These are phyloP conservation scores for Geotrichum australiense DNA, from an alignment of 1,139 yeast species.

Conservation along the genomic window DNA sequence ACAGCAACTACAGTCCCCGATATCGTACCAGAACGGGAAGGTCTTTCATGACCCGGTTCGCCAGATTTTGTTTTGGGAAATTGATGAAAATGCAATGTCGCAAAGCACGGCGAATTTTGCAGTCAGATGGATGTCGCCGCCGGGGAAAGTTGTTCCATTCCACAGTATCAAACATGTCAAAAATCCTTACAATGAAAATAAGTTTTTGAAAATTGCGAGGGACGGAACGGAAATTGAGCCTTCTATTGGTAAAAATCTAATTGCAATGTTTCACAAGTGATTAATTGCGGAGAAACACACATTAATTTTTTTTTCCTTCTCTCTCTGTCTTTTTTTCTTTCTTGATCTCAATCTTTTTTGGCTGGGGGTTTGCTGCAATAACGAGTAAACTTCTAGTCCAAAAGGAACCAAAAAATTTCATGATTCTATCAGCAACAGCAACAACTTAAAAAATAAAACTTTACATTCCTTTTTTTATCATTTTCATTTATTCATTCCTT, in stretches of 20 bases:
- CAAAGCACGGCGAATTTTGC: slow-evolving; percentile 31
- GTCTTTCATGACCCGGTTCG: slow-evolving; percentile 37
- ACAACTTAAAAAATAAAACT: too few species aligned
- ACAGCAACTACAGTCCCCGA: background rate
- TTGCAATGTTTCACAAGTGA: slow-evolving; percentile 25
- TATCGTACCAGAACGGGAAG: slow-evolving; percentile 32
- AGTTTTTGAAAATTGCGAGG: slow-evolving; percentile 37
- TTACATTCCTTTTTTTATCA: too few species aligned
- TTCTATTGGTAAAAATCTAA: slow-evolving; percentile 29
- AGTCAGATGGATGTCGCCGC: slow-evolving; percentile 33
- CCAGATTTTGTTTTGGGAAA: slow-evolving; percentile 39
- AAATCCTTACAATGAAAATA: slow-evolving; percentile 35
- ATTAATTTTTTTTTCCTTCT: too few species aligned
- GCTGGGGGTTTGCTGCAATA: too few species aligned
- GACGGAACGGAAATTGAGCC: slow-evolving; percentile 40
- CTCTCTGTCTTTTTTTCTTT: too few species aligned
- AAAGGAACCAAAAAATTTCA: too few species aligned
- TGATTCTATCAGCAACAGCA: too few species aligned
- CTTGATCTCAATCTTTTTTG: too few species aligned
- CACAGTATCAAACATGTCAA: slow-evolving; percentile 28
- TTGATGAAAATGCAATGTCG: slow-evolving; percentile 7
- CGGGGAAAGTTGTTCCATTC: slow-evolving; percentile 29
- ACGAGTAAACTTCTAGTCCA: too few species aligned
- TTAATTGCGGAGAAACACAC: too few species aligned
- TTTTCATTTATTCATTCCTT: too few species aligned